phyloP scores from a whole-genome alignment of 257 asterid species.

The Solanum sitiens region DNA sequence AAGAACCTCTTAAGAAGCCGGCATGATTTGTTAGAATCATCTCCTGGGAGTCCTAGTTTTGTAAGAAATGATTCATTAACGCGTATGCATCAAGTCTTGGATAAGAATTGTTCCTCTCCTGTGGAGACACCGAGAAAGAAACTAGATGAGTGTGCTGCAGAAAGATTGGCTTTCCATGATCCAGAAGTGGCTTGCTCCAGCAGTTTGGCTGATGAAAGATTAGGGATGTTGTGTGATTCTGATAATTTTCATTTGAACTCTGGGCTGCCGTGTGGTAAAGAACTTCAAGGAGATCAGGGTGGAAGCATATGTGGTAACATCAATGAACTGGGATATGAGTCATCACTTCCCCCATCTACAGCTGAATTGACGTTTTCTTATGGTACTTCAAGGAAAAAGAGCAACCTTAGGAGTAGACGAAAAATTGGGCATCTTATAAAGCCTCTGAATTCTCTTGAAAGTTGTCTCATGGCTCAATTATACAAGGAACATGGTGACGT shows the following conservation, averaged over 20 bases:
- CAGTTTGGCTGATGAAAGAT: conserved; percentile 19
- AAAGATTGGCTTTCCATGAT: background rate
- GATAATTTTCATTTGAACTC: conserved; percentile 3
- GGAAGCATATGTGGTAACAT: conserved; percentile 10
- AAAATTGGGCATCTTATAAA: conserved; percentile 21
- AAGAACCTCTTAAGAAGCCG: conserved; percentile 39
- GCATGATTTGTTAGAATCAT: conserved; percentile 21
- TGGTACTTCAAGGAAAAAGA: conserved; percentile 34
- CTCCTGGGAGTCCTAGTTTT: conserved; percentile 14
- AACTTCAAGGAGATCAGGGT: conserved; percentile 14
- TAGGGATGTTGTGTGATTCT: background rate
- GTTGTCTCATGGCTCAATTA: conserved; percentile 83
- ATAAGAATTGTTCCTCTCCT: conserved; percentile 7
- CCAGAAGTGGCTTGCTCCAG: conserved; percentile 26
- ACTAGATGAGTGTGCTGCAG: conserved; percentile 10
- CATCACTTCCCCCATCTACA: conserved; percentile 19
- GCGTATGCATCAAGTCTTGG: conserved; percentile 7
- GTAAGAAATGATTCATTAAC: conserved; percentile 9
- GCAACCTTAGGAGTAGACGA: conserved; percentile 41
- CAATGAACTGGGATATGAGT: conserved; percentile 17
- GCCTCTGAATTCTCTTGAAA: conserved; percentile 62
- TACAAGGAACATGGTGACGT: conserved; percentile 32
- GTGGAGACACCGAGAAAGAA: conserved; percentile 6
- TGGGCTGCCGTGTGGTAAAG: conserved; percentile 10
- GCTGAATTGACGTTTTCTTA: conserved; percentile 30